Evolutionary conservation across 2,329 filamentous ascomycete genomes (phyloP).

Genomic region (Neoascochyta sp.): DNA sequence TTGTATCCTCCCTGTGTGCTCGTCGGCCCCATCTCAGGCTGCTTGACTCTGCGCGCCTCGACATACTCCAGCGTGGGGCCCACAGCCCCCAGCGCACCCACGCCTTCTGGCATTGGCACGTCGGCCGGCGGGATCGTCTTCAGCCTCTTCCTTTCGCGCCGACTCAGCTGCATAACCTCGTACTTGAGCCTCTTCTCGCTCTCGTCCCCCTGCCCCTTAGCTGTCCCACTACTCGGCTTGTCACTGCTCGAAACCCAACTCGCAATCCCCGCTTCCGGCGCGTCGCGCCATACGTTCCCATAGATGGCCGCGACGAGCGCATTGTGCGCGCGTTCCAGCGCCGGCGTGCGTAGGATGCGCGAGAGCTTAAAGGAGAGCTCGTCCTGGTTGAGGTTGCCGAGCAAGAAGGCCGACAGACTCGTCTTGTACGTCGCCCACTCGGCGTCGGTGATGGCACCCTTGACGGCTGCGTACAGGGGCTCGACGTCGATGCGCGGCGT

Average conservation of each 20-base stretch:
- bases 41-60: conserved; percentile 41
- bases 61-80: conserved; percentile 34
- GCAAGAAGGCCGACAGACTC: conserved; percentile 54
- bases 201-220: conserved; percentile 59
- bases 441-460: conserved; percentile 54
- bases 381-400: conserved; percentile 60
- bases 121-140: conserved; percentile 51
- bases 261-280: conserved; percentile 60
- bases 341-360: conserved; percentile 53
- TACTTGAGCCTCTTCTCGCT: conserved; percentile 61
- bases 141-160: conserved; percentile 57
- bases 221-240: conserved; percentile 68
- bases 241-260: conserved; percentile 66
- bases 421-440: conserved; percentile 60
- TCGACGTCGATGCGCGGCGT: conserved; percentile 61
- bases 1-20: conserved; percentile 69
- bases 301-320: conserved; percentile 58
- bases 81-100: conserved; percentile 8
- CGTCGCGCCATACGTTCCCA: conserved; percentile 57
- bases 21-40: conserved; percentile 61
- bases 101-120: conserved; percentile 6
- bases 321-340: conserved; percentile 59
- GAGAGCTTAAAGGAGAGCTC: conserved; percentile 57
- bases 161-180: conserved; percentile 61
- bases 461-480: conserved; percentile 59